Percentiles rank a stretch among this genome's conserved stretches.
phyloP scores from a whole-genome alignment of 805 yeast genomes.

The Isabelozyma gotoi region DNA sequence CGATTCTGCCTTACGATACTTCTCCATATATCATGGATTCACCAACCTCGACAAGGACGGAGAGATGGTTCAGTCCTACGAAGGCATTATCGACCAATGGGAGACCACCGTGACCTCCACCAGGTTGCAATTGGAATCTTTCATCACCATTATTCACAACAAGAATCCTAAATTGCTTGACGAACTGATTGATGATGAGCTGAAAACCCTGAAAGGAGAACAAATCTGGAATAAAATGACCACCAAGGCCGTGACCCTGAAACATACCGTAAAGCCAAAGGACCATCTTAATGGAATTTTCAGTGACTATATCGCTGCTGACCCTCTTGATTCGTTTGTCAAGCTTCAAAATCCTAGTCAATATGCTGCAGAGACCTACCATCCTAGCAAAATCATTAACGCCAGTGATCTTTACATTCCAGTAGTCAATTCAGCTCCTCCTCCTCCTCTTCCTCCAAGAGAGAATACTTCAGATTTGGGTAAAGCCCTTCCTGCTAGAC shows the following conservation, averaged over 20 bases:
- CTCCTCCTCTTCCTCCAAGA: constrained; percentile 37
- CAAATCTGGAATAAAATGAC: constrained; percentile 30
- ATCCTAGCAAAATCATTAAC: constrained; percentile 19
- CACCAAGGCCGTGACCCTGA: constrained; percentile 15
- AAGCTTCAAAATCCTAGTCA: constrained; percentile 24
- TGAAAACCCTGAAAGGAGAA: constrained; percentile 18
- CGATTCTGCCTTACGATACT: constrained; percentile 16
- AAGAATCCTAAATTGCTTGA: constrained; percentile 38
- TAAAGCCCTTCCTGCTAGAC: constrained; percentile 1
- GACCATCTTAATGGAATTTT: constrained; percentile 33
- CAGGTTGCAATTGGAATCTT: constrained; percentile 37
- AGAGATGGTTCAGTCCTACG: constrained; percentile 18
- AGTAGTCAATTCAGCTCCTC: constrained; percentile 4
- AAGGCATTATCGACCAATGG: constrained; percentile 40
- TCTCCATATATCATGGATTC: constrained; percentile 23
- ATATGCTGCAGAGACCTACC: constrained; percentile 26
- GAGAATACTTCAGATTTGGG: constrained; percentile 13
- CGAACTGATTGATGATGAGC: constrained; percentile 33
- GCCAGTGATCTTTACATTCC: constrained; percentile 12
- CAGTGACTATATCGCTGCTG: constrained; percentile 26
- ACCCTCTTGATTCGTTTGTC: constrained; percentile 28
- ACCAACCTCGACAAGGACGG: constrained; percentile 11
- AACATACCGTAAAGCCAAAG: constrained; percentile 23
- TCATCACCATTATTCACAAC: constrained; percentile 26
- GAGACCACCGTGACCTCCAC: constrained; percentile 33